Conservation (phyloP, 306 rosid genomes). For the Vicia faba region DNA sequence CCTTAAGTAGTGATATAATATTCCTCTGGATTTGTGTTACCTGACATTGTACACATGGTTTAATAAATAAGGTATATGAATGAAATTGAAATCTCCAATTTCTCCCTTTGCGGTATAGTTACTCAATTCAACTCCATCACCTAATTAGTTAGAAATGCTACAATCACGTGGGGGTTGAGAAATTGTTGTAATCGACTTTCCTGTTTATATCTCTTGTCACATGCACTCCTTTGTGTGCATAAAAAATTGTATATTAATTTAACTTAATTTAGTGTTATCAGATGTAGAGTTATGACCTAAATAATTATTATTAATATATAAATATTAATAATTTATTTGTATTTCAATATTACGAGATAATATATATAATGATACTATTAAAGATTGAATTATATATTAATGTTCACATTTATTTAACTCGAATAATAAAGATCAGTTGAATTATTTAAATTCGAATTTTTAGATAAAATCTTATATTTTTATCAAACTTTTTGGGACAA, state of each 20-base stretch:
- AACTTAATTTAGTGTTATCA: too few relatives aligned
- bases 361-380: too few relatives aligned
- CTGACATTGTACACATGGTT: conserved; percentile 43
- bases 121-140: conserved; percentile 13
- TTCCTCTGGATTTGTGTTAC: conserved; percentile 65
- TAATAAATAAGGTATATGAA: conserved; percentile 1
- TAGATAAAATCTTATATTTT: too few relatives aligned
- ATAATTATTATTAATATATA: too few relatives aligned
- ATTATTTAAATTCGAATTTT: too few relatives aligned
- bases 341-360: too few relatives aligned
- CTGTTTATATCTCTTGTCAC: conserved; percentile 32
- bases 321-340: too few relatives aligned
- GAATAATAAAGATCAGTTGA: too few relatives aligned
- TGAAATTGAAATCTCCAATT: not conserved
- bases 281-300: too few relatives aligned
- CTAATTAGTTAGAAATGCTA: conserved; percentile 19
- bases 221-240: conserved; percentile 30
- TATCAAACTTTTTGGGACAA: too few relatives aligned
- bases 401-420: too few relatives aligned
- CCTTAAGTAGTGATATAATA: conserved; percentile 16
- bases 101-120: not conserved
- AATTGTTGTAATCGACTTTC: conserved; percentile 26
- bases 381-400: too few relatives aligned
- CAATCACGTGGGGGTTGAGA: conserved; percentile 45
- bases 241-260: not conserved